Conservation (phyloP, 768 basidiomycete genomes). For the Sporobolomyces phaffii region DNA sequence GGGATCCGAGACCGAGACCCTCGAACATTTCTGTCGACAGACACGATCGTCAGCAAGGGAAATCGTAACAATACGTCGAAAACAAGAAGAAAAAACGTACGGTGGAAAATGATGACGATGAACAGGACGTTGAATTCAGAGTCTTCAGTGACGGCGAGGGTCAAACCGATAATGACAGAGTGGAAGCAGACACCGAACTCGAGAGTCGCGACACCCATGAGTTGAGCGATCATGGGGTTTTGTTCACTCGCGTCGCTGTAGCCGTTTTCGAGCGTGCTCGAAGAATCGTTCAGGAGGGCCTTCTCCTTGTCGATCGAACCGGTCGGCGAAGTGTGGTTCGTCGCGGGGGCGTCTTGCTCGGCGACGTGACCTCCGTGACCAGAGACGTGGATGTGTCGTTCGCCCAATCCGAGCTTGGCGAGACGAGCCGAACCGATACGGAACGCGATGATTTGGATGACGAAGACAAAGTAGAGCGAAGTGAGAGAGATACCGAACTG, state of each 20-base stretch:
- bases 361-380: constrained; percentile 22
- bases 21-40: constrained; percentile 30
- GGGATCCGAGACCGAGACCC: constrained; percentile 40
- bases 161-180: constrained; percentile 34
- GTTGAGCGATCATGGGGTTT: constrained; percentile 28
- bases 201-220: constrained; percentile 41
- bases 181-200: constrained; percentile 43
- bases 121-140: constrained; percentile 48
- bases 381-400: constrained; percentile 23
- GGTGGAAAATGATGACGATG: constrained; percentile 44
- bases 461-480: constrained; percentile 41
- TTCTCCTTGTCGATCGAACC: constrained; percentile 14
- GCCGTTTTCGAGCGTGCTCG: not conserved
- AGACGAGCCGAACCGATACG: constrained; percentile 39
- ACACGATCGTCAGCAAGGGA: too few relatives aligned
- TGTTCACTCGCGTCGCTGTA: constrained; percentile 36
- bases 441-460: constrained; percentile 40
- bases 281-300: not conserved
- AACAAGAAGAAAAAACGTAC: not conserved
- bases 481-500: constrained; percentile 41
- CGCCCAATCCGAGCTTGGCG: constrained; percentile 34
- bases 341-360: constrained; percentile 5
- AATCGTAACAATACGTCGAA: too few relatives aligned
- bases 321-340: not conserved
- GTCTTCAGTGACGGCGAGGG: constrained; percentile 25